Base-by-base conservation (phyloP, 345 rosid genomes). In the Dovyalis caffra region DNA sequence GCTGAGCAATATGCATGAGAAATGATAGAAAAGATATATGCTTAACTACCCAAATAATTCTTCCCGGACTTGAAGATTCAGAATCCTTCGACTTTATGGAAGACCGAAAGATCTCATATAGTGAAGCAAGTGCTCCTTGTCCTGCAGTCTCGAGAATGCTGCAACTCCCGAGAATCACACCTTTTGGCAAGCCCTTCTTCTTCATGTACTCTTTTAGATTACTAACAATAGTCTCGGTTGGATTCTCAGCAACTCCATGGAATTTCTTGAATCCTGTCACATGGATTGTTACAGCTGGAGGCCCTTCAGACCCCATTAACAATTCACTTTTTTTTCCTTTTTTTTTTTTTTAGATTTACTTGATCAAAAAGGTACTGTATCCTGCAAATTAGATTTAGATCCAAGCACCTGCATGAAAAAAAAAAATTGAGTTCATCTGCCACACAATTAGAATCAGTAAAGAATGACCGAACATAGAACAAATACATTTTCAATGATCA, bases 181-280 rank as follows among this genome's bases (percentile, higher is more conserved):
- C 93, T 85, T 88, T 90, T 0, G 97, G 92, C 71, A 86, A 63
- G 75, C 91, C 86, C 71, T 82, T 90, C 87, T 87, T 95, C 66
- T 83, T 83, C 83, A 83, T 80, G 73, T 88, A 91, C 57, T 95
- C 97, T 81, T 81, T 85, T 63, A 95, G 77, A 79, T 88, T 90
- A 72, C 73, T 77, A 38, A 87, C 97, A 74, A 91, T 87, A 57
- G 88, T 87, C 86, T 95, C 98, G 0, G 97, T 93, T 26, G 98
- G 99, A 83, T 95, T 95, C 82, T 90, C 98, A 21, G 97, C 83
- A 81, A 93, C 99, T 74, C 99, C 99, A 88, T 93, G 98, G 82
- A 95, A 93, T 84, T 91, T 95, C 86, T 95, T 93, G 83, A 95
- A 95, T 16, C 99, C 98, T 0, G 99, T 95, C 81, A 93, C 86